These are phyloP conservation scores for Saccharomycopsis selenospora DNA, from an alignment of 805 yeast genomes.

Conservation along the genomic window DNA sequence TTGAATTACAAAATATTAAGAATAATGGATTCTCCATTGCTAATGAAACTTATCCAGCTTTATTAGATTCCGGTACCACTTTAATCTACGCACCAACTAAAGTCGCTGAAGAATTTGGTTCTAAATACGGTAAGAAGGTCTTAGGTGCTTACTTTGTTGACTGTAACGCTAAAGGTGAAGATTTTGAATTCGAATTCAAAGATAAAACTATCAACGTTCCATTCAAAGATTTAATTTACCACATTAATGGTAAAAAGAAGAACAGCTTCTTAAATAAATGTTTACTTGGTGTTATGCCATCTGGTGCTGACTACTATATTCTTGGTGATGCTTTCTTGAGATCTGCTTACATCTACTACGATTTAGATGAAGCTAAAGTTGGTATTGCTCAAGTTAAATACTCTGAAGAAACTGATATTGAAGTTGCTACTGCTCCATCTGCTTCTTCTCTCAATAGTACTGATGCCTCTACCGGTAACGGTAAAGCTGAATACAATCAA, in stretches of 20 bases:
- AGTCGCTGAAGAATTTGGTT: slow-evolving; percentile 23
- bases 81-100: slow-evolving; percentile 38
- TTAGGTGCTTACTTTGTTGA: slow-evolving; percentile 16
- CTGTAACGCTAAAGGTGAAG: slow-evolving; percentile 15
- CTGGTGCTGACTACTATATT: slow-evolving; percentile 32
- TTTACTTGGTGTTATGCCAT: slow-evolving; percentile 36
- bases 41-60: slow-evolving; percentile 30
- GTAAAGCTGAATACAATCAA: no score
- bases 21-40: slow-evolving; percentile 24
- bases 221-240: slow-evolving; percentile 29
- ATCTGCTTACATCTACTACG: slow-evolving; percentile 48
- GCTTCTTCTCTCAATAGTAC: no score
- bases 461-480: no score
- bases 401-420: slow-evolving; percentile 32
- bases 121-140: slow-evolving; percentile 14
- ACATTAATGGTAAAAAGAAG: slow-evolving; percentile 4
- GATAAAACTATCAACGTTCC: slow-evolving; percentile 43
- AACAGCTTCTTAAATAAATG: slow-evolving; percentile 30
- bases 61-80: slow-evolving; percentile 40
- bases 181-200: slow-evolving; percentile 28
- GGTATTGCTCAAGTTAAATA: slow-evolving; percentile 41
- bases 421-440: slow-evolving; percentile 26
- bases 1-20: slow-evolving; percentile 19
- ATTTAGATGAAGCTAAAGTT: slow-evolving; percentile 38
- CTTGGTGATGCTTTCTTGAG: slow-evolving; percentile 51